phyloP scores from a whole-genome alignment of 306 rosid genomes.

The Glycine latifolia region DNA sequence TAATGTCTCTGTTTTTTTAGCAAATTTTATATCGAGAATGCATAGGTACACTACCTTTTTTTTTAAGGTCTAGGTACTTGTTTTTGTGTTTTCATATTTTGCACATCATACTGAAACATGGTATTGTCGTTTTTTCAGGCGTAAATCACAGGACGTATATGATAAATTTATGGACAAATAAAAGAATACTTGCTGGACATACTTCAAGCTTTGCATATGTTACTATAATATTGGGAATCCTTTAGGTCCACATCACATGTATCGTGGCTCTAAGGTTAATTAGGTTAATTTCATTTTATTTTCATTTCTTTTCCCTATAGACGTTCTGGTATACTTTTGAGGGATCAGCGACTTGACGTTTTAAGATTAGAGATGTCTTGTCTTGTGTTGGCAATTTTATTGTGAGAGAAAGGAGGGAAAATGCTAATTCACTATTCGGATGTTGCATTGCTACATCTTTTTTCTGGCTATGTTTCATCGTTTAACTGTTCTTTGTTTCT shows the following conservation, averaged over 20 bases:
- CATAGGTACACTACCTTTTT: not conserved
- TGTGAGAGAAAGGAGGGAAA: not conserved
- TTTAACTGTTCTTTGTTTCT: not conserved
- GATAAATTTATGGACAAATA: constrained; percentile 34
- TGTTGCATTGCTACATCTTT: not conserved
- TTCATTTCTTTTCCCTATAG: not conserved
- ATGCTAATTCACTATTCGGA: not conserved
- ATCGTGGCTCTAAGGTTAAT: constrained; percentile 49
- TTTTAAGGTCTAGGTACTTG: not conserved
- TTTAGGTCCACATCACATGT: constrained; percentile 38
- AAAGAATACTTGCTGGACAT: constrained; percentile 34
- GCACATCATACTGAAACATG: constrained; percentile 34
- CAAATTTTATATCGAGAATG: constrained; percentile 18
- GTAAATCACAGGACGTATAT: constrained; percentile 28
- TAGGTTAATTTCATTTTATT: constrained; percentile 27
- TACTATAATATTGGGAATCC: constrained; percentile 33
- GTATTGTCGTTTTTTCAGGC: constrained; percentile 47
- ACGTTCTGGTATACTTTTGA: constrained; percentile 21
- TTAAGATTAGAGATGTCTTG: constrained; percentile 19
- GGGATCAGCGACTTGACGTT: not conserved
- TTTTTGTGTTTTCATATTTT: constrained; percentile 8
- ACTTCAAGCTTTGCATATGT: constrained; percentile 34
- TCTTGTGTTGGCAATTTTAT: constrained; percentile 14
- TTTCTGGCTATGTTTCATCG: constrained; percentile 3
- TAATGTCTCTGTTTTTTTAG: not conserved